These are phyloP conservation scores for Ophiostoma angusticollis DNA, from an alignment of 2,329 filamentous ascomycete species.

Conservation along the genomic window DNA sequence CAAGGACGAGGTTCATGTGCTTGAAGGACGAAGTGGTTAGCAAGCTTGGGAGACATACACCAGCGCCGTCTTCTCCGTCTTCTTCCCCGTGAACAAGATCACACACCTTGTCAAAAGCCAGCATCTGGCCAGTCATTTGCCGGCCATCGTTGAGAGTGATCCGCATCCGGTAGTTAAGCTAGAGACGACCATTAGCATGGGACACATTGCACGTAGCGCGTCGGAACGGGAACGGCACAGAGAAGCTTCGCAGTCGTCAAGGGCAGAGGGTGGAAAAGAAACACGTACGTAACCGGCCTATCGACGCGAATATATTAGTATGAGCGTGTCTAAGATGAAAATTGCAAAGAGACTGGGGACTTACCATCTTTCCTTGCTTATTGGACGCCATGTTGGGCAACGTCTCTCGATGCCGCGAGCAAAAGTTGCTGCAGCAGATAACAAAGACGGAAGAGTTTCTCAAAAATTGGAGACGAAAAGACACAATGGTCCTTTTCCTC, in stretches of 20 bases:
- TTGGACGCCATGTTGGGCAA: constrained; percentile 52
- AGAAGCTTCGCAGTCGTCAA: no score
- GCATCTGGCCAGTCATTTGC: constrained; percentile 95
- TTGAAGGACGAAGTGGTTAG: background rate
- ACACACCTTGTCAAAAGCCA: constrained; percentile 78
- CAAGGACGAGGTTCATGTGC: constrained; percentile 99
- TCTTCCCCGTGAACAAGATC: background rate
- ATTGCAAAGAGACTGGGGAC: constrained; percentile 26
- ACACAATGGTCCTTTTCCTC: no score
- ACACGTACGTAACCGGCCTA: constrained; percentile 60
- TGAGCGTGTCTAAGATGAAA: background rate
- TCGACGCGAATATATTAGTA: background rate
- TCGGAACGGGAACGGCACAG: no score
- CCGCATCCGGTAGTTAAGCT: constrained; percentile 99
- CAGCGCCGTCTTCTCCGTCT: background rate
- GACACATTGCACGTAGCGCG: no score
- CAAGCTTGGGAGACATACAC: background rate
- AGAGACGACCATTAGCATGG: constrained; percentile 19
- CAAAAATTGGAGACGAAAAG: constrained; percentile 10
- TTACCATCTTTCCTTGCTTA: constrained; percentile 99
- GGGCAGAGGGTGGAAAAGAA: no score
- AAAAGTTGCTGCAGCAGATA: background rate
- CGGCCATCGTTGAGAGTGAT: constrained; percentile 89
- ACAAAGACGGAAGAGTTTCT: background rate
- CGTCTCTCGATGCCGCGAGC: background rate